Evolutionary conservation across 2,329 filamentous ascomycete genomes (phyloP).

Genomic region (Penicillium corylophilum): DNA sequence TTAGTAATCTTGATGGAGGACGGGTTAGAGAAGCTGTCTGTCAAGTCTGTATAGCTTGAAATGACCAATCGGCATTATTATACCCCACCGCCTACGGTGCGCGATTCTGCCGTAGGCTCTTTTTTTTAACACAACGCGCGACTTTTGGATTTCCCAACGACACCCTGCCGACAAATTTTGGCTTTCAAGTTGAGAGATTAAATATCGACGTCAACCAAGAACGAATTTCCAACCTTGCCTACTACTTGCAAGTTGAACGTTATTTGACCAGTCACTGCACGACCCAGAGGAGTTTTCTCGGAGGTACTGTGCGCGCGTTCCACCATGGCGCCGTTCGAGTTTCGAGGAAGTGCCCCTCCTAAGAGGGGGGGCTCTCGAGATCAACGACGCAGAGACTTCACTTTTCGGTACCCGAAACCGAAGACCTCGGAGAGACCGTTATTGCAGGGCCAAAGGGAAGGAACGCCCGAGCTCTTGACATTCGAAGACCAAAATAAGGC

Average conservation of each 20-base stretch:
- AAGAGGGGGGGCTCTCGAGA: neutral
- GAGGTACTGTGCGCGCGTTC: neutral
- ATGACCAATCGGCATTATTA: neutral
- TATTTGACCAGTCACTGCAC: too few species aligned
- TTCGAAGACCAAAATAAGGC: slow-evolving; percentile 27
- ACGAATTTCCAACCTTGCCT: too few species aligned
- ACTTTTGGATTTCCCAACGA: neutral
- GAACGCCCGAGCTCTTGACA: slow-evolving; percentile 36
- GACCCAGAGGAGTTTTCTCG: neutral
- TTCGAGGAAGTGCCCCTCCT: slow-evolving; percentile 9
- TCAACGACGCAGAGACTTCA: slow-evolving; percentile 31
- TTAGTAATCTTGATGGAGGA: slow-evolving; percentile 29
- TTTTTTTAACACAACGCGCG: slow-evolving; percentile 12
- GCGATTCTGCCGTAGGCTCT: slow-evolving; percentile 1
- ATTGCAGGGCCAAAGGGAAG: slow-evolving; percentile 33
- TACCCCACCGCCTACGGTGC: neutral
- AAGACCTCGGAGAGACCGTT: slow-evolving; percentile 39
- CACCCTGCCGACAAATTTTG: neutral
- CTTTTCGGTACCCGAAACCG: slow-evolving; percentile 39
- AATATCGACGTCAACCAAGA: too few species aligned
- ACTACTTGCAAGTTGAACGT: too few species aligned
- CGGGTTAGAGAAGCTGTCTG: slow-evolving; percentile 16
- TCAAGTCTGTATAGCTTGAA: neutral
- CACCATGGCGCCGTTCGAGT: slow-evolving; percentile 17
- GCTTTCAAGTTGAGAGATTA: too few species aligned